Evolutionary conservation across 371 early-diverging fungal genomes (phyloP), one percentile per base, ranked within the genome.

Genomic region (Mortierella sp.): DNA sequence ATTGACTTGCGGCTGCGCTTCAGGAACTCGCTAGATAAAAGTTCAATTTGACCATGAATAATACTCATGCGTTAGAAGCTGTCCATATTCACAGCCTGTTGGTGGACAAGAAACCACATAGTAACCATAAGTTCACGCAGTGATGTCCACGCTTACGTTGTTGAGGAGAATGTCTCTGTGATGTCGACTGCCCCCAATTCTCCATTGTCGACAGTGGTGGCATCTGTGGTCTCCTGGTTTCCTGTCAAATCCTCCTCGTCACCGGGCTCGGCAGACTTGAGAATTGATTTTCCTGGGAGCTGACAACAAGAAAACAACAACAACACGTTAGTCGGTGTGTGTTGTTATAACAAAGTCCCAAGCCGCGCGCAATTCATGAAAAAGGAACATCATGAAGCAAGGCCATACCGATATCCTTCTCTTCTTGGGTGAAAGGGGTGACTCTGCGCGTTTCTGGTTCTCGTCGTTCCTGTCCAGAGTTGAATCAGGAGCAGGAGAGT

Each of bases 1-100:
- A 86, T 75, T 2, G 86, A 86, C 47, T 81, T 84, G 26, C 86
- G 76, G 7, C 40, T 71, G 37, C 86, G 80, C 47, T 69, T 85
- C 40, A 47, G n/a, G 48, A 74, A 82, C 39, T 83, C 84, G 19
- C 84, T 83, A 58, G 39, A 16, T 24, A 48, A 48, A 66, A 8
- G 43, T 22, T 48, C 48, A 48, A 5, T 5, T 48, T 1, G 22
- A 48, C 48, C 6, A 48, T n/a, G 48, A 16, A 47, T 43, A 22
- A n/a, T 31, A n/a, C 13, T 29, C 2, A 13, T 11, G 24, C 7
- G 14, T 31, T 43, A 40, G 10, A 45, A 11, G 55, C 8, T 3
- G 16, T 8, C 37, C n/a, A 19, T 16, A 8, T 14, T n/a, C n/a
- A n/a, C n/a, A n/a, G n/a, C n/a, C n/a, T n/a, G n/a, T n/a, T n/a